A percentile compares a stretch with the other conserved stretches of the same genome.
Conservation (phyloP, 352 stramenopile species). For the Pythium insidiosum region DNA sequence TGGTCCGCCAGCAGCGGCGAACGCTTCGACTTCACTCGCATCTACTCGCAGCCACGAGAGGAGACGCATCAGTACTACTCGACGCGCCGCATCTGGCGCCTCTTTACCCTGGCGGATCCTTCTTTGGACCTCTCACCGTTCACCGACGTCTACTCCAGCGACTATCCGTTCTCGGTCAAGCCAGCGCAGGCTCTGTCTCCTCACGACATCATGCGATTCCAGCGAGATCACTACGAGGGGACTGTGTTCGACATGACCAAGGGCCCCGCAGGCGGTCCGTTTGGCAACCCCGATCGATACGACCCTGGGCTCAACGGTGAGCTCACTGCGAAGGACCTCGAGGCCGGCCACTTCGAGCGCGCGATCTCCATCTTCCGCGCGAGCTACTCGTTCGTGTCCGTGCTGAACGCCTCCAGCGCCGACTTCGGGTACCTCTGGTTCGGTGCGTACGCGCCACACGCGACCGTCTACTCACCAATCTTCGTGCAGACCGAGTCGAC, state of each 20-base stretch:
- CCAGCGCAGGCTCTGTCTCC: constrained; percentile 39
- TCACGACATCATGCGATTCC: constrained; percentile 87
- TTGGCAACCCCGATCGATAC: constrained; percentile 88
- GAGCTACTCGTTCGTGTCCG: constrained; percentile 84
- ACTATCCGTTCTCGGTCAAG: constrained; percentile 87
- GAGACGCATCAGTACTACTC: constrained; percentile 73
- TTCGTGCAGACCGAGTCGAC: constrained; percentile 56
- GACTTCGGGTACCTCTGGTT: constrained; percentile 80
- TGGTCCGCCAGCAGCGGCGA: constrained; percentile 48
- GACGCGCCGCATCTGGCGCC: constrained; percentile 86
- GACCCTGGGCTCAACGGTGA: constrained; percentile 39
- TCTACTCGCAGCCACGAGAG: constrained; percentile 67
- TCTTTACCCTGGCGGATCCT: constrained; percentile 79
- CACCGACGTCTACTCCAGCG: constrained; percentile 61
- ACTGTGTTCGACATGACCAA: constrained; percentile 88
- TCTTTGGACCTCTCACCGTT: constrained; percentile 56
- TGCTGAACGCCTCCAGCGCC: constrained; percentile 43
- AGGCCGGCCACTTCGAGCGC: constrained; percentile 75
- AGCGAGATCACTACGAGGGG: constrained; percentile 92
- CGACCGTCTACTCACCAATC: constrained; percentile 86
- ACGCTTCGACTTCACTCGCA: constrained; percentile 86
- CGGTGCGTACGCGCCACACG: constrained; percentile 86
- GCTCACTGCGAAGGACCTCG: constrained; percentile 40
- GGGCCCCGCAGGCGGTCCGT: constrained; percentile 76
- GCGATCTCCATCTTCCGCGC: constrained; percentile 92